Conservation (phyloP, 2,329 filamentous ascomycete genomes). For the Samsoniella hepiali region DNA sequence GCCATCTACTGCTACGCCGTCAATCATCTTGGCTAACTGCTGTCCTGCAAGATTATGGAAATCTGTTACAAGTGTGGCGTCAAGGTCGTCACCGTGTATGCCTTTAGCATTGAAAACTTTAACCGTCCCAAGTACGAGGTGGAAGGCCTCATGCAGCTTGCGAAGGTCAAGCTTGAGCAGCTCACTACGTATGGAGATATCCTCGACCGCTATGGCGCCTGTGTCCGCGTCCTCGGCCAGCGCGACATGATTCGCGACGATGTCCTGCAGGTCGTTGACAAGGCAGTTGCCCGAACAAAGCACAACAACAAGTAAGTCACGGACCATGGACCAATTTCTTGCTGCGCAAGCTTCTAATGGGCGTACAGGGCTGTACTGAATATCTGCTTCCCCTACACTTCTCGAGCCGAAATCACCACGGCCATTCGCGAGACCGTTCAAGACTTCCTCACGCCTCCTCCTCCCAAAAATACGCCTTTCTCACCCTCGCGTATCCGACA, state of each 20-base stretch:
- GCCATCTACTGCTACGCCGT: slow-evolving; percentile 11
- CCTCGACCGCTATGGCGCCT: slow-evolving; percentile 86
- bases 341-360: slow-evolving; percentile 19
- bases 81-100: slow-evolving; percentile 95
- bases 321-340: not conserved
- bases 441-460: slow-evolving; percentile 74
- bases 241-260: slow-evolving; percentile 80
- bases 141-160: slow-evolving; percentile 95
- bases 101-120: slow-evolving; percentile 99
- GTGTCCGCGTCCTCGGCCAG: slow-evolving; percentile 81
- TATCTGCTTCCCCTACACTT: slow-evolving; percentile 97
- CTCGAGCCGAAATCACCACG: slow-evolving; percentile 88
- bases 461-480: slow-evolving; percentile 67
- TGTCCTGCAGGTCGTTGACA: slow-evolving; percentile 83
- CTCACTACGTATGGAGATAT: slow-evolving; percentile 90
- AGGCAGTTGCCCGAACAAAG: slow-evolving; percentile 80
- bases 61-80: slow-evolving; percentile 98
- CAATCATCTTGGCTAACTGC: slow-evolving; percentile 21
- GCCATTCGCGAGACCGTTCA: slow-evolving; percentile 84
- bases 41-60: slow-evolving; percentile 69
- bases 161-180: slow-evolving; percentile 90
- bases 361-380: slow-evolving; percentile 62
- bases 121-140: slow-evolving; percentile 96
- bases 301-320: slow-evolving; percentile 70
- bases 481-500: slow-evolving; percentile 84